phyloP scores from a whole-genome alignment of 805 yeast genomes.

The Cyberlindnera euphorbiiphila region DNA sequence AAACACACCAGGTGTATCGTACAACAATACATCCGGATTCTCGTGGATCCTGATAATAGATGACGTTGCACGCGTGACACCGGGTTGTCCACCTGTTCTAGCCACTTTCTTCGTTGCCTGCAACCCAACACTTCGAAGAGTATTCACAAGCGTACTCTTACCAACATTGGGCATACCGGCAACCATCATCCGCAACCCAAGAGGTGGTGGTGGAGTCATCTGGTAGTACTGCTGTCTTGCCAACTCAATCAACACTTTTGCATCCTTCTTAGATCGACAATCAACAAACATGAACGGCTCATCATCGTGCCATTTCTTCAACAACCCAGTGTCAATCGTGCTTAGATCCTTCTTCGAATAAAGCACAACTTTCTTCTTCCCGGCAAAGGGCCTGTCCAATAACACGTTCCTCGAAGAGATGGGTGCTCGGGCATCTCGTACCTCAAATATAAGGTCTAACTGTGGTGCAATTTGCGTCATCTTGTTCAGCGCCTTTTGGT shows the following conservation, averaged over 20 bases:
- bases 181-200: slow-evolving; percentile 73
- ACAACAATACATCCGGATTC: slow-evolving; percentile 61
- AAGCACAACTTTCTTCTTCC: slow-evolving; percentile 51
- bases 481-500: slow-evolving; percentile 66
- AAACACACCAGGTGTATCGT: slow-evolving; percentile 93
- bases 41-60: slow-evolving; percentile 63
- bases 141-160: slow-evolving; percentile 81
- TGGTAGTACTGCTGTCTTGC: slow-evolving; percentile 42
- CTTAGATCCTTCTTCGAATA: slow-evolving; percentile 77
- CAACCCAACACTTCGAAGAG: slow-evolving; percentile 44
- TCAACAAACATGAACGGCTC: slow-evolving; percentile 55
- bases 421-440: slow-evolving; percentile 90
- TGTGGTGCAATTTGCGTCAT: slow-evolving; percentile 72
- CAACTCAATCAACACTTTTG: slow-evolving; percentile 44
- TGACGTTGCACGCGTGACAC: slow-evolving; percentile 78
- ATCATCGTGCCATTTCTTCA: slow-evolving; percentile 47
- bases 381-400: slow-evolving; percentile 61
- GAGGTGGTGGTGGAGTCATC: slow-evolving; percentile 70
- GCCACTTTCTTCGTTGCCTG: slow-evolving; percentile 62
- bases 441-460: slow-evolving; percentile 75
- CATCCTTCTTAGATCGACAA: slow-evolving; percentile 48
- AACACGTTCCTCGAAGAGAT: slow-evolving; percentile 74
- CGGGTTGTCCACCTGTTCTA: slow-evolving; percentile 81
- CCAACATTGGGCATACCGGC: slow-evolving; percentile 99
- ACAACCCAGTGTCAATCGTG: slow-evolving; percentile 35